Evolutionary conservation across 768 basidiomycete genomes (phyloP).

Genomic region (Cystoderma amianthinum): DNA sequence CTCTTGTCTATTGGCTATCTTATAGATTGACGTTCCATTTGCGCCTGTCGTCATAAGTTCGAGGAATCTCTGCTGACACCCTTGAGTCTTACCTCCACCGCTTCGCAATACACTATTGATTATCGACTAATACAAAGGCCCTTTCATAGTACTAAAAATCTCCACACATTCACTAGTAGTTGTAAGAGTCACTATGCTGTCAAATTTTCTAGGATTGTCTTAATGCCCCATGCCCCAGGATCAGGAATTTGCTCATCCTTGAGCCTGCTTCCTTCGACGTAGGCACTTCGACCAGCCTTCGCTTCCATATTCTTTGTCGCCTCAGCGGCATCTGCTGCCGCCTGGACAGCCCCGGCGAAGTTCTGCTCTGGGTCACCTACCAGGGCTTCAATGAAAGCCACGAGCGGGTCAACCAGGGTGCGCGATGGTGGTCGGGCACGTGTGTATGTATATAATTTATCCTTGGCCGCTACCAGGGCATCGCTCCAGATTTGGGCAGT

Average conservation of each 20-base stretch:
- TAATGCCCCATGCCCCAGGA: slow-evolving; percentile 91
- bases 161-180: too few species aligned
- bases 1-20: too few species aligned
- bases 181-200: too few species aligned
- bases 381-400: slow-evolving; percentile 60
- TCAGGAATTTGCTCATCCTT: slow-evolving; percentile 63
- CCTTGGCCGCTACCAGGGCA: slow-evolving; percentile 52
- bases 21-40: too few species aligned
- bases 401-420: slow-evolving; percentile 88
- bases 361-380: slow-evolving; percentile 16
- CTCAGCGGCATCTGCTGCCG: slow-evolving; percentile 63
- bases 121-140: too few species aligned
- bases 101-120: too few species aligned
- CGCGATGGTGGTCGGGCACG: slow-evolving; percentile 85
- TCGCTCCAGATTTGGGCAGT: slow-evolving; percentile 51
- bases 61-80: too few species aligned
- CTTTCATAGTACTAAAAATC: too few species aligned
- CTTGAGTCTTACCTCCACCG: too few species aligned
- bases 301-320: slow-evolving; percentile 71
- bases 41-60: too few species aligned
- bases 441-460: slow-evolving; percentile 74
- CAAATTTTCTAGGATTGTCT: slow-evolving; percentile 62
- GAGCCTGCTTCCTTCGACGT: slow-evolving; percentile 67
- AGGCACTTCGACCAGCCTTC: slow-evolving; percentile 85
- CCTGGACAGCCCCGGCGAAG: slow-evolving; percentile 46